Base-by-base conservation (phyloP, 2,329 filamentous ascomycete genomes). In the Fusarium duplospermum region DNA sequence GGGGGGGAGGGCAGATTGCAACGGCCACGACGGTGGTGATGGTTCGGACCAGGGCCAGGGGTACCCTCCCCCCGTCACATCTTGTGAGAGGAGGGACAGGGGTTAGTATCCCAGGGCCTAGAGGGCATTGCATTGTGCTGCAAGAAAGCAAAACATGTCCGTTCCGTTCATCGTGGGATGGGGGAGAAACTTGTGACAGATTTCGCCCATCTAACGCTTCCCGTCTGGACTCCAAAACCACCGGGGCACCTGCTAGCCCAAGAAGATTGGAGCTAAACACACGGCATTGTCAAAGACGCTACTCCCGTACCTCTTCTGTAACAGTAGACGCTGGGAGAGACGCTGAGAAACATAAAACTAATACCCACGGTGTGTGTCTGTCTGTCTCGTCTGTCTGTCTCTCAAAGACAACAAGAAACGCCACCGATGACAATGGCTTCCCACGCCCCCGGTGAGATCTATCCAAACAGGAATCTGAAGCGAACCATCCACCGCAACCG, bases 1-100 rank as follows among this genome's bases (percentile, higher is more conserved):
- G 31, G 31, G 40, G 40, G 40, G 61, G 56, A 76, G 72, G 69
- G 76, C 73, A 78, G 75, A 78, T 78, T 78, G 67, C 76, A 78
- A 78, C 77, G 77, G 77, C 75, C 67, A 72, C 77, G 73, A 70
- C 77, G 77, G 77, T 78, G 71, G 67, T 77, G 70, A 78, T 79
- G 75, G 73, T 76, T 76, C 72, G 72, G 72, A 62, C 72, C 66
- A 75, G 63, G 68, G 64, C 65, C 65, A 73, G 71, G 66, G 62
- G 54, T 18, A 14, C 13, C 42, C 54, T n/a, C 66, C 36, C 56
- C 70, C 45, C 57, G 69, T 70, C 67, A 56, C 65, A 72, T 72
- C 69, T 72, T 64, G 62, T 59, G 63, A 70, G 62, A 59, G 69
- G 56, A 54, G 54, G 61, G 40, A 42, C 40, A 42, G 40, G 40